A percentile compares a stretch with the other conserved stretches of the same genome.
Conservation (phyloP, 2,329 filamentous ascomycete species). For the Colletotrichum horii region DNA sequence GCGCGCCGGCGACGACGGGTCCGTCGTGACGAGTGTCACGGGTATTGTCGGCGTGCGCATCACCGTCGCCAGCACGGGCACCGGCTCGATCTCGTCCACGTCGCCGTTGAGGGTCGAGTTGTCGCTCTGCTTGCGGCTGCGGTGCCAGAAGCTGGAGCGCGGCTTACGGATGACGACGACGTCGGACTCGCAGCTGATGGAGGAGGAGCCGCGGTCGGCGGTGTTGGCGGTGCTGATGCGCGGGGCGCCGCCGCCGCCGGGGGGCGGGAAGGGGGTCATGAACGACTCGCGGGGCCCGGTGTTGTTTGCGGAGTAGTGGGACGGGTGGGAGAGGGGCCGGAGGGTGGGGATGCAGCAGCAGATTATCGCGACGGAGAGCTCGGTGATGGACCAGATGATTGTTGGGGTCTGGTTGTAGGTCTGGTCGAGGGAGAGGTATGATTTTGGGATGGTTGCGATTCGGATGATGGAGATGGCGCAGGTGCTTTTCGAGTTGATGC, state of each 20-base stretch:
- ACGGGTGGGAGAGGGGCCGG: conserved; percentile 27
- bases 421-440: conserved; percentile 29
- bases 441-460: conserved; percentile 32
- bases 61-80: neutral
- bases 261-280: neutral
- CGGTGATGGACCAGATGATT: conserved; percentile 42
- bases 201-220: neutral
- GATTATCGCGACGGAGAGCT: conserved; percentile 43
- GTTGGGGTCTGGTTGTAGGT: conserved; percentile 37
- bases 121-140: conserved; percentile 3
- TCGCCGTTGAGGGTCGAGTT: neutral
- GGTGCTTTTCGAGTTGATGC: neutral
- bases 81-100: conserved; percentile 7
- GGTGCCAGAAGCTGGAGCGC: neutral
- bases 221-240: neutral
- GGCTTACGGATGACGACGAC: neutral
- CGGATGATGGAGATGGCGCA: conserved; percentile 27
- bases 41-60: neutral
- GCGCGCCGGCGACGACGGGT: neutral
- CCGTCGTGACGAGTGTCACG: neutral
- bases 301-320: neutral
- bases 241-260: fast-evolving
- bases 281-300: neutral
- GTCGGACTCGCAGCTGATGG: neutral
- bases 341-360: conserved; percentile 45